These are phyloP conservation scores for Xylaria cubensis DNA, from an alignment of 495 filamentous ascomycete genomes.

Conservation along the genomic window DNA sequence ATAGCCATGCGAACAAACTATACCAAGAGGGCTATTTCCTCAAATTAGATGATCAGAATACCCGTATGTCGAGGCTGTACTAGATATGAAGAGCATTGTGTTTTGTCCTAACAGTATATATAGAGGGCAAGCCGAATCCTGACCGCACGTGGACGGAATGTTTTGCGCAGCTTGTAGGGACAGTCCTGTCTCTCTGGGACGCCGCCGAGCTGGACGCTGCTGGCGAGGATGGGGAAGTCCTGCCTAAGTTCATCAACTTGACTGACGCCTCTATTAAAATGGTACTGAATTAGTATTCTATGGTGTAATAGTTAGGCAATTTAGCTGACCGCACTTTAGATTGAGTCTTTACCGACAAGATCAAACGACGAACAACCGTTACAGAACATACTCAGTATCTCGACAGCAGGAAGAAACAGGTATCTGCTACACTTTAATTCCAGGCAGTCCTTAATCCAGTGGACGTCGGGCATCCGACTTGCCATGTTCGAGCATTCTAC, in stretches of 20 bases:
- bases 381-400: slow-evolving; percentile 93
- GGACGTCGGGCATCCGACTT: slow-evolving; percentile 93
- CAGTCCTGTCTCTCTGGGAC: slow-evolving; percentile 95
- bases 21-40: slow-evolving; percentile 98
- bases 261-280: slow-evolving; percentile 97
- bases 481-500: slow-evolving; percentile 94
- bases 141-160: slow-evolving; percentile 96
- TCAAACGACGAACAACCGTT: slow-evolving; percentile 75
- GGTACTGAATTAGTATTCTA: slow-evolving; percentile 60
- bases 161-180: slow-evolving; percentile 95
- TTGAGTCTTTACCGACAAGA: slow-evolving; percentile 86
- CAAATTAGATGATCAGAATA: slow-evolving; percentile 92
- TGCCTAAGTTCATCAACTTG: slow-evolving; percentile 95
- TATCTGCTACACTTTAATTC: slow-evolving; percentile 97
- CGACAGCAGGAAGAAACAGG: slow-evolving; percentile 92
- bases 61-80: slow-evolving; percentile 62
- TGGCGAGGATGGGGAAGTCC: slow-evolving; percentile 79
- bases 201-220: slow-evolving; percentile 90
- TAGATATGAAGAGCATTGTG: neutral
- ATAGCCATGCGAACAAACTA: slow-evolving; percentile 93
- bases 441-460: slow-evolving; percentile 89
- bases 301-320: neutral
- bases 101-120: slow-evolving; percentile 36
- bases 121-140: slow-evolving; percentile 83
- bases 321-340: slow-evolving; percentile 57